A percentile compares a stretch with the other conserved stretches of the same genome.
Conservation (phyloP, 495 filamentous ascomycete species). For the Cladorrhinum samala region DNA sequence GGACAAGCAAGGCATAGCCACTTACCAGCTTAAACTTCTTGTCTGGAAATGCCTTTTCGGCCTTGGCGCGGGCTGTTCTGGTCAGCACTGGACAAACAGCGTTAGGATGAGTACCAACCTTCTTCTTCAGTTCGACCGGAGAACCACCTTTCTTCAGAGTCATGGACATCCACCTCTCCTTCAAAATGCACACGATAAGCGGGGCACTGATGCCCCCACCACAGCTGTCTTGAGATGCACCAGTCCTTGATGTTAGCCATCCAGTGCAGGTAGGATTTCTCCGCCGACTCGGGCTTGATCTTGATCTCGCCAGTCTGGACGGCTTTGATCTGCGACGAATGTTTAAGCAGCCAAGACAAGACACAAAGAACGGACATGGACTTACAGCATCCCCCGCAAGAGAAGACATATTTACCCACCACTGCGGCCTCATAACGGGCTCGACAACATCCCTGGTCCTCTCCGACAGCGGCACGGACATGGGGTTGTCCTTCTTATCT, state of each 20-base stretch:
- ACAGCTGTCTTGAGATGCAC: constrained; percentile 72
- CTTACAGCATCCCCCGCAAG: constrained; percentile 35
- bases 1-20: too few relatives aligned
- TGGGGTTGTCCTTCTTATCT: constrained; percentile 70
- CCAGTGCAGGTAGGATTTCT: constrained; percentile 66
- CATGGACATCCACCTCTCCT: constrained; percentile 49
- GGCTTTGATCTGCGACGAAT: constrained; percentile 50
- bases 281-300: constrained; percentile 57
- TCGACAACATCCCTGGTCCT: constrained; percentile 72
- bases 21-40: constrained; percentile 58
- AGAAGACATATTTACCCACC: constrained; percentile 61
- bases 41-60: constrained; percentile 57
- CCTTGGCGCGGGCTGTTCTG: constrained; percentile 51
- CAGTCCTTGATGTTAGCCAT: constrained; percentile 66
- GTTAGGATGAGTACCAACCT: constrained; percentile 20
- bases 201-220: constrained; percentile 74
- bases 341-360: too few relatives aligned
- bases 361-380: too few relatives aligned
- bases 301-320: constrained; percentile 59
- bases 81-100: too few relatives aligned
- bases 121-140: constrained; percentile 58
- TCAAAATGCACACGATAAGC: constrained; percentile 61
- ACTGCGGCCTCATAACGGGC: constrained; percentile 69
- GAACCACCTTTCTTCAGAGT: constrained; percentile 52
- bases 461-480: constrained; percentile 66